phyloP scores from a whole-genome alignment of 768 basidiomycete species.

The Albatrellus ellisii region DNA sequence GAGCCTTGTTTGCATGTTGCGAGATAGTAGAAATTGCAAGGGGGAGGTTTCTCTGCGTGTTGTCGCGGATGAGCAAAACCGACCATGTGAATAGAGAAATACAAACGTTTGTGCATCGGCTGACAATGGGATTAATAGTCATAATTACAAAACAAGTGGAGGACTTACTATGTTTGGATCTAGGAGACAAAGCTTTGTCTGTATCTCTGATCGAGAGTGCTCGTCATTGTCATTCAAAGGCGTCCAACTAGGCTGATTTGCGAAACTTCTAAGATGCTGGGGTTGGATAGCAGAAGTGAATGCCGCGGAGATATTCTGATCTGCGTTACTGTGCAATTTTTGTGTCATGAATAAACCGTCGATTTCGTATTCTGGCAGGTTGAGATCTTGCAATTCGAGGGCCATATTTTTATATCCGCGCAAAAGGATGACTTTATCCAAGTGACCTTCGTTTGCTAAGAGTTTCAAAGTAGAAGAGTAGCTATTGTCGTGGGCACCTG shows the following conservation, averaged over 20 bases:
- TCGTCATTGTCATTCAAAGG: too few species aligned
- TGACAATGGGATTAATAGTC: not conserved
- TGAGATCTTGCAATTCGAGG: conserved; percentile 20
- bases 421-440: conserved; percentile 25
- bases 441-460: conserved; percentile 25
- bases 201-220: not conserved
- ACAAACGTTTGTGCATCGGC: not conserved
- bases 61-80: not conserved
- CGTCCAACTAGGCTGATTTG: conserved; percentile 12
- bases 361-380: conserved; percentile 21
- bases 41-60: conserved; percentile 22
- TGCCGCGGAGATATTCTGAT: conserved; percentile 3
- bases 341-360: conserved; percentile 25
- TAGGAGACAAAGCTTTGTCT: not conserved
- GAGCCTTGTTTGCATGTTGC: conserved; percentile 19
- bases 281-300: conserved; percentile 6
- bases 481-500: conserved; percentile 29
- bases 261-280: conserved; percentile 19
- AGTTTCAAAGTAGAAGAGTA: conserved; percentile 25
- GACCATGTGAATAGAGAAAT: not conserved
- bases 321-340: conserved; percentile 14
- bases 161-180: conserved; percentile 1
- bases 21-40: conserved; percentile 26
- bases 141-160: not conserved
- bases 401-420: conserved; percentile 27